A percentile compares a stretch with the other conserved stretches of the same genome.
Evolutionary conservation across 257 asterid genomes (phyloP).

Genomic region (Ajuga chamaepitys): DNA sequence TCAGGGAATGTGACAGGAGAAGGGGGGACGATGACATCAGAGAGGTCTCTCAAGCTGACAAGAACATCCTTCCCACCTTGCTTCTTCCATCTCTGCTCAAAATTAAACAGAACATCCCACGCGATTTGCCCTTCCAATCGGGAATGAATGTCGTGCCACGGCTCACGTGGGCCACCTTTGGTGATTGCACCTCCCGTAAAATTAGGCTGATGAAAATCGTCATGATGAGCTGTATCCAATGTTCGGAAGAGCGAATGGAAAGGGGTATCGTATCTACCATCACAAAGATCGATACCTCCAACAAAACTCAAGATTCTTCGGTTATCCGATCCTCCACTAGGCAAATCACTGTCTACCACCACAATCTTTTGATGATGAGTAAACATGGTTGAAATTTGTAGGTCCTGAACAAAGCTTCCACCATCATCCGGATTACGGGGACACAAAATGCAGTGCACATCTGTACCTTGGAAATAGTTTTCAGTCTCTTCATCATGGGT

Average conservation of each 20-base stretch:
- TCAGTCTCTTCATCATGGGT: constrained; percentile 88
- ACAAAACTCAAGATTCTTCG: constrained; percentile 77
- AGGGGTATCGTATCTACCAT: constrained; percentile 81
- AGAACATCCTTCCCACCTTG: constrained; percentile 82
- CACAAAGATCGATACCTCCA: constrained; percentile 93
- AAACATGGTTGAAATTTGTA: constrained; percentile 83
- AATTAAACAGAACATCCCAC: constrained; percentile 88
- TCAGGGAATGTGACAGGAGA: constrained; percentile 73
- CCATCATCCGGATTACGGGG: constrained; percentile 94
- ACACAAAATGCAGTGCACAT: constrained; percentile 72
- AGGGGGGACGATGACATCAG: constrained; percentile 60
- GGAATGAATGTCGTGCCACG: constrained; percentile 96
- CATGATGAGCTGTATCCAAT: constrained; percentile 81
- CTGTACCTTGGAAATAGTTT: constrained; percentile 49
- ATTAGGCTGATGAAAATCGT: constrained; percentile 93
- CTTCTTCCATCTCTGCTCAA: constrained; percentile 95
- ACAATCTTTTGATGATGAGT: constrained; percentile 94
- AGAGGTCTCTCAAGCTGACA: constrained; percentile 60
- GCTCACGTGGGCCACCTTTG: constrained; percentile 92
- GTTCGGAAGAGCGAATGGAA: constrained; percentile 92
- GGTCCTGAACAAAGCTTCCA: constrained; percentile 75
- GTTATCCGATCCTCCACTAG: constrained; percentile 46
- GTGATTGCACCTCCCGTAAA: constrained; percentile 58
- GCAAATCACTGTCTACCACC: constrained; percentile 73
- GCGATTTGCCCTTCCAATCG: constrained; percentile 86